These are phyloP conservation scores for Phytophthora palmivora DNA, from an alignment of 352 stramenopile species.

Conservation along the genomic window DNA sequence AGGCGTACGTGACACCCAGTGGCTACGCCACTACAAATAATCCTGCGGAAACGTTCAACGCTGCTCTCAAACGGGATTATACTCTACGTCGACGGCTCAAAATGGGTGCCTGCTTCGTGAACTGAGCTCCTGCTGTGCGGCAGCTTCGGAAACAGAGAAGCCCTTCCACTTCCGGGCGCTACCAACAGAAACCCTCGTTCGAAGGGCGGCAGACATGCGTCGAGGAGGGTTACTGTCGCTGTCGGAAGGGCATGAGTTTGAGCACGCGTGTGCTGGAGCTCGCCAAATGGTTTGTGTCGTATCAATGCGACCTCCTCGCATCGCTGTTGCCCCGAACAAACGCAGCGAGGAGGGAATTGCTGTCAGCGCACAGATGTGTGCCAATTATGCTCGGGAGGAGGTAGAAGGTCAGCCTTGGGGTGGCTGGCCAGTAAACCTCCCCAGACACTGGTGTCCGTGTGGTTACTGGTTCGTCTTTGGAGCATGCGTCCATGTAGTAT, in stretches of 20 bases:
- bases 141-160: too few species aligned
- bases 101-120: neutral
- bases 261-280: neutral
- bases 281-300: neutral
- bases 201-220: neutral
- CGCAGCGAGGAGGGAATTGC: slow-evolving; percentile 1
- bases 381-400: slow-evolving; percentile 16
- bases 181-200: neutral
- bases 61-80: neutral
- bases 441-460: neutral
- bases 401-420: neutral
- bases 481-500: slow-evolving; percentile 2
- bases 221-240: neutral
- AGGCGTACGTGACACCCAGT: neutral
- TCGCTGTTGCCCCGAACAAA: slow-evolving; percentile 2
- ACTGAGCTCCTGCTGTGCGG: neutral
- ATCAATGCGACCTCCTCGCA: too few species aligned
- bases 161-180: neutral
- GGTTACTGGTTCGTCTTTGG: slow-evolving; percentile 5
- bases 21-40: slow-evolving; percentile 22
- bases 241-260: too few species aligned
- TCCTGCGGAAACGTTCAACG: neutral
- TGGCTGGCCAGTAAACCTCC: slow-evolving; percentile 1
- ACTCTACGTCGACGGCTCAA: neutral
- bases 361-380: slow-evolving; percentile 12